phyloP scores from a whole-genome alignment of 257 asterid species.

The Solanum rostratum region DNA sequence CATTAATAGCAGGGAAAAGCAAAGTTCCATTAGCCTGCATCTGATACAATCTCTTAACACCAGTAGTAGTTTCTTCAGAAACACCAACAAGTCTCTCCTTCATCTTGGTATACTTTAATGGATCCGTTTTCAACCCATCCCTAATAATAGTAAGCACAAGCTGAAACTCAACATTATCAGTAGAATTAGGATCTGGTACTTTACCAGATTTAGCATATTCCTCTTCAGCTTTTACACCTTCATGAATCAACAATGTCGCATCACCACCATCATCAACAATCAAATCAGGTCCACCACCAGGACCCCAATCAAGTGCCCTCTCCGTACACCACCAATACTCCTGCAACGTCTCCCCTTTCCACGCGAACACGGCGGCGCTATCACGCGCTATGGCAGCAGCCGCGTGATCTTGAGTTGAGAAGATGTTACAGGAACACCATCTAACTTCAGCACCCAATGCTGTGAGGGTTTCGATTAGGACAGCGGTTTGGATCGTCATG shows the following conservation, averaged over 20 bases:
- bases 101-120: slow-evolving; percentile 61
- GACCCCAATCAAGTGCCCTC: slow-evolving; percentile 83
- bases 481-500: slow-evolving; percentile 89
- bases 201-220: slow-evolving; percentile 45
- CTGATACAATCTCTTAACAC: slow-evolving; percentile 86
- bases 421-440: slow-evolving; percentile 89
- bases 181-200: slow-evolving; percentile 58
- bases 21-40: slow-evolving; percentile 75
- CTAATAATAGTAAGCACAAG: slow-evolving; percentile 53
- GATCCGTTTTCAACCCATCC: slow-evolving; percentile 61
- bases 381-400: slow-evolving; percentile 83
- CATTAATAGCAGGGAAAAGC: slow-evolving; percentile 78
- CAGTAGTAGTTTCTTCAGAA: slow-evolving; percentile 89
- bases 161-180: slow-evolving; percentile 78
- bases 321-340: slow-evolving; percentile 99
- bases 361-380: slow-evolving; percentile 82
- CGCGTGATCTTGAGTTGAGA: slow-evolving; percentile 85
- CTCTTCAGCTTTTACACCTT: slow-evolving; percentile 86
- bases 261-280: slow-evolving; percentile 92
- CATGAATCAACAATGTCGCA: slow-evolving; percentile 69
- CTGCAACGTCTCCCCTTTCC: slow-evolving; percentile 63
- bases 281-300: slow-evolving; percentile 73
- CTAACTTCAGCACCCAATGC: slow-evolving; percentile 79
- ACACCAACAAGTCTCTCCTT: slow-evolving; percentile 78
- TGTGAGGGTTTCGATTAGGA: slow-evolving; percentile 62